phyloP scores from a whole-genome alignment of 805 yeast genomes.

The Kodamaea kakaduensis region DNA sequence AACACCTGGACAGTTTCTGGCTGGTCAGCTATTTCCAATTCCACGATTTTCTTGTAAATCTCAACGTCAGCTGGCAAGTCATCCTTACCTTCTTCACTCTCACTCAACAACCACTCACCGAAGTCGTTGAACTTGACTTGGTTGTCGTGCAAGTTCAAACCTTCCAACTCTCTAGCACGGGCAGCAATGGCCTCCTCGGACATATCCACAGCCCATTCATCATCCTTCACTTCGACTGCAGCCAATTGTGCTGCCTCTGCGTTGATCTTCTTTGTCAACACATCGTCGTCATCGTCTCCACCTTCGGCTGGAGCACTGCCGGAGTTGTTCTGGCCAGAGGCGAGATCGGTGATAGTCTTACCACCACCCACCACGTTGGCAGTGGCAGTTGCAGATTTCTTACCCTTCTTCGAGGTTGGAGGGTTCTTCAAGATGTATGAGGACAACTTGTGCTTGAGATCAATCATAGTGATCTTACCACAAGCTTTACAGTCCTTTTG shows the following conservation, averaged over 20 bases:
- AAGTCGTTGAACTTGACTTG: slow-evolving; percentile 63
- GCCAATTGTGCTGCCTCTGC: slow-evolving; percentile 73
- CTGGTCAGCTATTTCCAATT: slow-evolving; percentile 65
- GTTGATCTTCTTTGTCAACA: slow-evolving; percentile 70
- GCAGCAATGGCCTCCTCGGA: slow-evolving; percentile 93
- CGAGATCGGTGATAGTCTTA: slow-evolving; percentile 73
- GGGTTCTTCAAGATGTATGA: slow-evolving; percentile 89
- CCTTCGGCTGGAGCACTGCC: slow-evolving; percentile 27
- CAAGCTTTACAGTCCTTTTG: slow-evolving; percentile 97
- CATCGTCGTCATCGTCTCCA: slow-evolving; percentile 62
- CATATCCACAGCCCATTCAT: slow-evolving; percentile 97
- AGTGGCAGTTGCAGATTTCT: slow-evolving; percentile 77
- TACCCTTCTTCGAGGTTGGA: slow-evolving; percentile 54
- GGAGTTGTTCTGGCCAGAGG: slow-evolving; percentile 39
- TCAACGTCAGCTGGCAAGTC: slow-evolving; percentile 81
- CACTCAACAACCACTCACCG: slow-evolving; percentile 80
- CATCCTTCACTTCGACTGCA: slow-evolving; percentile 71
- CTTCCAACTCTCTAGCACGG: slow-evolving; percentile 85
- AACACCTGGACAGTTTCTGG: slow-evolving; percentile 84
- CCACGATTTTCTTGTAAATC: slow-evolving; percentile 83
- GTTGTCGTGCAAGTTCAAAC: slow-evolving; percentile 43
- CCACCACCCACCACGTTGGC: slow-evolving; percentile 90
- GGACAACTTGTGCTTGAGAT: slow-evolving; percentile 82
- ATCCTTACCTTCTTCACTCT: slow-evolving; percentile 49
- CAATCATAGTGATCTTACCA: slow-evolving; percentile 83